Conservation (phyloP, 2,329 filamentous ascomycete species). For the Aspergillus phoenicis region DNA sequence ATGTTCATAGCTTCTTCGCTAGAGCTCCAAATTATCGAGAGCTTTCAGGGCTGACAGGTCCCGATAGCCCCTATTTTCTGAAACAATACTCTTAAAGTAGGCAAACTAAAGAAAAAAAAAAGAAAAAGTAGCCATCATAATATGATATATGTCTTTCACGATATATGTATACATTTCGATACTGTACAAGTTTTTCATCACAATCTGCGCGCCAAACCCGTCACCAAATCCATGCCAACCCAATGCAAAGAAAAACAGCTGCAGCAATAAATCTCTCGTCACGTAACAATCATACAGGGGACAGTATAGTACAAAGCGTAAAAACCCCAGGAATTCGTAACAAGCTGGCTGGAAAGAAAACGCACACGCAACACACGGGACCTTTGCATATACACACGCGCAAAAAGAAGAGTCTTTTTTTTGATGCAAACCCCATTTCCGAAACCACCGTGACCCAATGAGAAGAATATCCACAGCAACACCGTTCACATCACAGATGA, state of each 20-base stretch:
- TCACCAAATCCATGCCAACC: constrained; percentile 16
- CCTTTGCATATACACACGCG: constrained; percentile 4
- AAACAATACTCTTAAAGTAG: too few species aligned
- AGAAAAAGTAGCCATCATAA: too few species aligned
- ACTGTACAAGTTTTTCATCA: constrained; percentile 13
- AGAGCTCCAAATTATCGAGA: too few species aligned
- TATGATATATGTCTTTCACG: background rate
- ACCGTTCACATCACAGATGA: background rate
- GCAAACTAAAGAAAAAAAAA: too few species aligned
- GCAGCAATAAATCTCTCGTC: constrained; percentile 15
- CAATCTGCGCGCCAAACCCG: constrained; percentile 17
- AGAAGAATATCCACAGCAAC: background rate
- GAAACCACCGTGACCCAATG: constrained; percentile 4
- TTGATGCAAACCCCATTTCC: constrained; percentile 16
- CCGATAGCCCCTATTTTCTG: too few species aligned
- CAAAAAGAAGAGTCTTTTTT: constrained; percentile 13
- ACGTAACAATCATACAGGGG: constrained; percentile 22
- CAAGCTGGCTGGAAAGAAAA: constrained; percentile 12
- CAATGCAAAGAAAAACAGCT: constrained; percentile 20
- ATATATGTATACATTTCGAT: constrained; percentile 9
- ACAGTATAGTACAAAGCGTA: constrained; percentile 24
- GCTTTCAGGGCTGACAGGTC: too few species aligned
- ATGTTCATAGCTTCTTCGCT: too few species aligned
- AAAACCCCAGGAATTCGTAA: constrained; percentile 16
- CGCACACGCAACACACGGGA: background rate